Conservation (phyloP, 2,329 filamentous ascomycete species). For the Coniochaeta ligniaria region DNA sequence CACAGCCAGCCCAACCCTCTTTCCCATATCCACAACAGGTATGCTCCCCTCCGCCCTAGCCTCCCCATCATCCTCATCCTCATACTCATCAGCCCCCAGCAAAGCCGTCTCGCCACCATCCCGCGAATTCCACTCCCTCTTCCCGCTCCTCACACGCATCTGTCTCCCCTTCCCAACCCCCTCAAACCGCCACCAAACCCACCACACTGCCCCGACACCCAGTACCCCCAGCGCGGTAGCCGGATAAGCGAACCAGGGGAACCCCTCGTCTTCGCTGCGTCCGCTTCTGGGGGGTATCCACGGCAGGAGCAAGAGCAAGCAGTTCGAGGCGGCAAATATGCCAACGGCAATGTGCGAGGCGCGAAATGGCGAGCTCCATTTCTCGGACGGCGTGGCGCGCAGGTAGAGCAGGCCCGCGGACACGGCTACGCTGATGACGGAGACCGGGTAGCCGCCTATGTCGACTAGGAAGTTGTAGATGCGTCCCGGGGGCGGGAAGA, state of each 20-base stretch:
- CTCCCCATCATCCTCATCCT: not conserved
- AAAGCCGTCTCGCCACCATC: not conserved
- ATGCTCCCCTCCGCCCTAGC: not conserved
- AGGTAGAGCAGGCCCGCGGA: slow-evolving; percentile 25
- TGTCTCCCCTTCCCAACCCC: not conserved
- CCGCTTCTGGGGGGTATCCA: slow-evolving; percentile 23
- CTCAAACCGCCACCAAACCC: slow-evolving; percentile 24
- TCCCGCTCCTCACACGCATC: not conserved
- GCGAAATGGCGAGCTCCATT: slow-evolving; percentile 21
- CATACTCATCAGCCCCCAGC: not conserved
- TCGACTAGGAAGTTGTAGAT: slow-evolving; percentile 31
- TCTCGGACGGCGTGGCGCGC: slow-evolving; percentile 13
- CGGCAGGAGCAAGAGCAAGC: slow-evolving; percentile 24
- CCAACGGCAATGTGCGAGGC: slow-evolving; percentile 20
- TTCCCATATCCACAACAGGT: not conserved
- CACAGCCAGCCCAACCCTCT: not conserved
- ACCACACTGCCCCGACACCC: slow-evolving; percentile 23
- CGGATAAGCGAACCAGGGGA: slow-evolving; percentile 28
- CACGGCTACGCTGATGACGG: slow-evolving; percentile 24
- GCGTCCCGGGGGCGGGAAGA: slow-evolving; percentile 37
- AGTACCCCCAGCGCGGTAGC: slow-evolving; percentile 25
- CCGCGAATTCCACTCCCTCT: too few relatives aligned
- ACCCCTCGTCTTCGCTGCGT: slow-evolving; percentile 16
- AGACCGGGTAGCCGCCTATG: slow-evolving; percentile 29
- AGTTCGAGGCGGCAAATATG: slow-evolving; percentile 23